These are phyloP conservation scores for Phytophthora rubi DNA, from an alignment of 352 stramenopile species.

Conservation along the genomic window DNA sequence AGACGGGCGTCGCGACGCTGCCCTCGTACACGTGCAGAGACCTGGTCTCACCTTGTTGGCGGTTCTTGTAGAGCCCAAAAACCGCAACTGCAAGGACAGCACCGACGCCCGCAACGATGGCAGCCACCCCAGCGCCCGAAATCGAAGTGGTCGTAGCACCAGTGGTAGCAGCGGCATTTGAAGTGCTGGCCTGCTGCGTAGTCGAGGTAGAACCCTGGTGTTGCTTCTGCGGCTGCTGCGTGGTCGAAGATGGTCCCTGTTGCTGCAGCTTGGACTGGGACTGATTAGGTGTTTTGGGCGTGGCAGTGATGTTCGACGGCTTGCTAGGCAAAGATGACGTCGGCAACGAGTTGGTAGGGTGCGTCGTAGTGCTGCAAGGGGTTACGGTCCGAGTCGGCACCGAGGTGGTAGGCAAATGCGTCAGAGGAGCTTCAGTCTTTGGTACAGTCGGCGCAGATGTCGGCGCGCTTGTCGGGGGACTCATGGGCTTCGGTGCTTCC, in stretches of 20 bases:
- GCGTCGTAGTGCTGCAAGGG: neutral
- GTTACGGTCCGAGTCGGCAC: neutral
- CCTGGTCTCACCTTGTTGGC: slow-evolving; percentile 4
- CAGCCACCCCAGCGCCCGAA: slow-evolving; percentile 16
- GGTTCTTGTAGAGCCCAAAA: slow-evolving; percentile 30
- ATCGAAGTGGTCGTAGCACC: neutral
- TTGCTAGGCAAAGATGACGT: neutral
- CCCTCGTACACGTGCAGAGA: slow-evolving; percentile 27
- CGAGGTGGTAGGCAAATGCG: neutral
- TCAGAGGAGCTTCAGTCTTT: neutral
- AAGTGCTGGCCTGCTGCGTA: slow-evolving; percentile 19
- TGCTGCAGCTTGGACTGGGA: slow-evolving; percentile 13
- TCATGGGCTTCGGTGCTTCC: too few species aligned
- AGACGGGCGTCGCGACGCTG: slow-evolving; percentile 22
- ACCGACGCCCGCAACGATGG: slow-evolving; percentile 28
- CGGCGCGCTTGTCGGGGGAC: too few species aligned
- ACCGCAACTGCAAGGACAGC: slow-evolving; percentile 28
- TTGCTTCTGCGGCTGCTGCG: slow-evolving; percentile 6
- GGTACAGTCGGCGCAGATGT: too few species aligned
- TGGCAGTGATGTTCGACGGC: neutral
- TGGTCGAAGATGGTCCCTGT: neutral
- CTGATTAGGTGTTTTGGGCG: slow-evolving; percentile 9
- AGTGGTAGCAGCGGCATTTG: slow-evolving; percentile 9
- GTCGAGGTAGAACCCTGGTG: neutral
- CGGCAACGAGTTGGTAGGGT: too few species aligned